phyloP scores from a whole-genome alignment of 2,329 filamentous ascomycete genomes.

The Didymella pomorum region DNA sequence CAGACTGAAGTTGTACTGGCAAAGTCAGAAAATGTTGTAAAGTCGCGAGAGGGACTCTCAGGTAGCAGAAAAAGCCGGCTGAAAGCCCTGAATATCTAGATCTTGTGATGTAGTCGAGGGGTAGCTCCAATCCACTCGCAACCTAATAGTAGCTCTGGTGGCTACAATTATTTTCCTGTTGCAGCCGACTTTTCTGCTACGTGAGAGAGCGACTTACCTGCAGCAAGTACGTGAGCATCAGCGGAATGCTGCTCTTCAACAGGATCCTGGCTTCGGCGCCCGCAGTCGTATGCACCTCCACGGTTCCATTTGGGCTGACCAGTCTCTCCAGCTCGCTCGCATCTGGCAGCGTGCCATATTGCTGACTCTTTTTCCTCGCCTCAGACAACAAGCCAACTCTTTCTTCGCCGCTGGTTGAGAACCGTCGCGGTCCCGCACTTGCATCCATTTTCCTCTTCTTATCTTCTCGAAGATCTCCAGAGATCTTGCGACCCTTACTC shows the following conservation, averaged over 20 bases:
- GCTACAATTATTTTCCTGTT: too few species aligned
- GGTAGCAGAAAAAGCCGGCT: too few species aligned
- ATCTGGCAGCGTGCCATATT: constrained; percentile 41
- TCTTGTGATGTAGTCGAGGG: too few species aligned
- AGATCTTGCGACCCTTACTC: too few species aligned
- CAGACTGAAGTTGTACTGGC: constrained; percentile 61
- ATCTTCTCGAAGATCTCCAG: too few species aligned
- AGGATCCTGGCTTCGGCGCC: constrained; percentile 45
- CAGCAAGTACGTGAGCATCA: constrained; percentile 63
- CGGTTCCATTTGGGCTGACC: constrained; percentile 32
- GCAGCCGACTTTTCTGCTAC: too few species aligned
- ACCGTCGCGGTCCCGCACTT: constrained; percentile 40
- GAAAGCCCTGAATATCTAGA: too few species aligned
- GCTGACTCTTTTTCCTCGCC: constrained; percentile 27
- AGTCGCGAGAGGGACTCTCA: too few species aligned
- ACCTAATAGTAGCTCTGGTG: too few species aligned
- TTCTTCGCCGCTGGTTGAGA: constrained; percentile 41
- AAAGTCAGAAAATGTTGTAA: too few species aligned
- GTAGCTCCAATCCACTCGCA: too few species aligned
- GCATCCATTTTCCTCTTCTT: constrained; percentile 44
- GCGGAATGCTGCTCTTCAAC: constrained; percentile 57
- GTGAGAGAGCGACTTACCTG: constrained; percentile 23
- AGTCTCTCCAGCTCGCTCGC: constrained; percentile 40
- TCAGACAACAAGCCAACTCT: constrained; percentile 37
- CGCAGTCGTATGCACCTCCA: constrained; percentile 35